These are phyloP conservation scores for Fusarium subtropicale DNA, from an alignment of 2,329 filamentous ascomycete species.

Conservation along the genomic window DNA sequence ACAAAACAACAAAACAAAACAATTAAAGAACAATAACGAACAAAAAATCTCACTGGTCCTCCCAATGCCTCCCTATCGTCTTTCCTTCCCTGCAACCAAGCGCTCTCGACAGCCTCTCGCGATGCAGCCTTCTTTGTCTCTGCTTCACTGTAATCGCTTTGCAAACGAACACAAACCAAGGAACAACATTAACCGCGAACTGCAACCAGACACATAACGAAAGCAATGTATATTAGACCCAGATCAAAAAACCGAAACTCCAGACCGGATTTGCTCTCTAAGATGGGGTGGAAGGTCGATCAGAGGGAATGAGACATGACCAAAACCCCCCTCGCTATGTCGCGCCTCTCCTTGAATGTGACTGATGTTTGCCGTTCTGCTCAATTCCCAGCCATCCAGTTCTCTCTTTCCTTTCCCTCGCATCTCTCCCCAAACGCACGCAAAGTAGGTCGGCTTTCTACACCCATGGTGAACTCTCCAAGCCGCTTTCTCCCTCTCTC, in stretches of 20 bases:
- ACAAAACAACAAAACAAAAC: constrained; percentile 4
- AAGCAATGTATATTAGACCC: constrained; percentile 58
- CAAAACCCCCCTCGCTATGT: constrained; percentile 41
- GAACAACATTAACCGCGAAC: constrained; percentile 13
- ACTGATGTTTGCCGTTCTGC: constrained; percentile 39
- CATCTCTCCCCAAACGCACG: constrained; percentile 1
- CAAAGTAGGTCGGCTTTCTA: constrained; percentile 21
- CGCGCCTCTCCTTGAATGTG: constrained; percentile 37
- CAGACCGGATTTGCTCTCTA: constrained; percentile 60
- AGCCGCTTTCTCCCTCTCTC: constrained; percentile 22
- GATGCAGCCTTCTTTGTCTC: constrained; percentile 17
- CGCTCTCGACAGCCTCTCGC: constrained; percentile 3
- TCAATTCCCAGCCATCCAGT: constrained; percentile 33
- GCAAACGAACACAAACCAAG: constrained; percentile 22
- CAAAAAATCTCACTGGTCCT: constrained; percentile 1
- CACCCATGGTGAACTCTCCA: constrained; percentile 32
- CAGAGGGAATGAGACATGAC: constrained; percentile 44
- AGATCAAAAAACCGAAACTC: constrained; percentile 61
- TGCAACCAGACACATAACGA: constrained; percentile 41
- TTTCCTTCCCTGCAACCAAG: not conserved
- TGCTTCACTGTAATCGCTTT: constrained; percentile 1
- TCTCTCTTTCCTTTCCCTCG: constrained; percentile 31
- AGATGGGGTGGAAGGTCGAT: constrained; percentile 46
- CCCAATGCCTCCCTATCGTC: not conserved
- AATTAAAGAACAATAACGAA: constrained; percentile 1